These are phyloP conservation scores for Hippophae gyantsensis DNA, from an alignment of 306 rosid genomes.

Conservation along the genomic window DNA sequence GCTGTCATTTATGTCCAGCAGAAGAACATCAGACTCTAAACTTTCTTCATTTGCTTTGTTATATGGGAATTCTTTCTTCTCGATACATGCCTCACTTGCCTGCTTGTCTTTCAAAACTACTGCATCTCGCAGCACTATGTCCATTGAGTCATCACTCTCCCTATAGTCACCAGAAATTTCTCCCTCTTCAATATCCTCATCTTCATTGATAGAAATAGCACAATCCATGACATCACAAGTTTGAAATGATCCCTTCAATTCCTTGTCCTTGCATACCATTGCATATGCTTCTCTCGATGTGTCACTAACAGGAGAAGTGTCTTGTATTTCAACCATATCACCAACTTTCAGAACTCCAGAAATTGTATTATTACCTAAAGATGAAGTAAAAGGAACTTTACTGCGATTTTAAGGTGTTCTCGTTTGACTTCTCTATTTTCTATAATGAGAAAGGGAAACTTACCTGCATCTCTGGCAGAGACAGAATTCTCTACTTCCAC, in stretches of 20 bases:
- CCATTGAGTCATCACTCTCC: constrained; percentile 22
- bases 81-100: constrained; percentile 22
- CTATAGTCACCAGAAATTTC: constrained; percentile 52
- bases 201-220: constrained; percentile 19
- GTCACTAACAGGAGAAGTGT: not conserved
- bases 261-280: constrained; percentile 17
- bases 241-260: constrained; percentile 14
- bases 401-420: constrained; percentile 9
- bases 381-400: constrained; percentile 15
- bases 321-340: constrained; percentile 9
- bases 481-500: constrained; percentile 19
- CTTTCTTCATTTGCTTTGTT: constrained; percentile 22
- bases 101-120: constrained; percentile 18
- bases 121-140: constrained; percentile 28
- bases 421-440: constrained; percentile 25
- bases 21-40: constrained; percentile 16
- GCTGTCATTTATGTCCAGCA: constrained; percentile 15
- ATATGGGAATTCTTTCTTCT: constrained; percentile 12
- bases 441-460: constrained; percentile 13
- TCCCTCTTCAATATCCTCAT: constrained; percentile 67
- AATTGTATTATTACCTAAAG: constrained; percentile 20
- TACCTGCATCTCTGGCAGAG: constrained; percentile 7
- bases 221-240: constrained; percentile 8
- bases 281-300: constrained; percentile 6
- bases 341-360: constrained; percentile 15